These are phyloP conservation scores for Choiromyces venosus DNA, from an alignment of 495 filamentous ascomycete genomes.

Conservation along the genomic window DNA sequence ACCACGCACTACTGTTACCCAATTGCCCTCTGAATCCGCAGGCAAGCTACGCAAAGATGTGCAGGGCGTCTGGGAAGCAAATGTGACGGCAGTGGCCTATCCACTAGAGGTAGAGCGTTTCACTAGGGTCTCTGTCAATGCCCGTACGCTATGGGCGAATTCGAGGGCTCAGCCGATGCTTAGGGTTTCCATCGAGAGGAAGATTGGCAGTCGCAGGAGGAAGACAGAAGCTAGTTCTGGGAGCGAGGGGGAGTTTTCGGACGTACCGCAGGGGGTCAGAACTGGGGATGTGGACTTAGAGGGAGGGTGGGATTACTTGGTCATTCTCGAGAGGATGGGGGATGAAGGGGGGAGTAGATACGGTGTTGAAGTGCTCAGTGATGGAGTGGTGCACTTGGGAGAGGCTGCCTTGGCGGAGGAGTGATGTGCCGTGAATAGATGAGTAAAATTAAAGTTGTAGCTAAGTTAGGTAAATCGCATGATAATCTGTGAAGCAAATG, in stretches of 20 bases:
- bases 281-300: slow-evolving; percentile 66
- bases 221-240: slow-evolving; percentile 21
- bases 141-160: slow-evolving; percentile 57
- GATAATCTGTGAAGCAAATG: not conserved
- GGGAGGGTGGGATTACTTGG: slow-evolving; percentile 61
- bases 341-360: slow-evolving; percentile 53
- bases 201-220: slow-evolving; percentile 17
- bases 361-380: slow-evolving; percentile 63
- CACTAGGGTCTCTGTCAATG: slow-evolving; percentile 50
- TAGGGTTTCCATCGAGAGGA: slow-evolving; percentile 33
- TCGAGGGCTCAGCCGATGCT: slow-evolving; percentile 47
- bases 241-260: slow-evolving; percentile 60
- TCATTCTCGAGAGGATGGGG: slow-evolving; percentile 73
- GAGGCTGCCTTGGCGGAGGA: slow-evolving; percentile 33
- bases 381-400: slow-evolving; percentile 59
- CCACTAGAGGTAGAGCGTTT: slow-evolving; percentile 28
- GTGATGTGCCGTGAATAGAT: not conserved
- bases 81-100: slow-evolving; percentile 35
- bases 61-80: slow-evolving; percentile 31
- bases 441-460: not conserved
- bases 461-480: not conserved
- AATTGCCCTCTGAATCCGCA: slow-evolving; percentile 48
- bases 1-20: slow-evolving; percentile 50
- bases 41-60: slow-evolving; percentile 27
- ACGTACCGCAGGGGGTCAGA: slow-evolving; percentile 62